Conservation (phyloP, 139 green algal species). For the Picochlorum sp. region DNA sequence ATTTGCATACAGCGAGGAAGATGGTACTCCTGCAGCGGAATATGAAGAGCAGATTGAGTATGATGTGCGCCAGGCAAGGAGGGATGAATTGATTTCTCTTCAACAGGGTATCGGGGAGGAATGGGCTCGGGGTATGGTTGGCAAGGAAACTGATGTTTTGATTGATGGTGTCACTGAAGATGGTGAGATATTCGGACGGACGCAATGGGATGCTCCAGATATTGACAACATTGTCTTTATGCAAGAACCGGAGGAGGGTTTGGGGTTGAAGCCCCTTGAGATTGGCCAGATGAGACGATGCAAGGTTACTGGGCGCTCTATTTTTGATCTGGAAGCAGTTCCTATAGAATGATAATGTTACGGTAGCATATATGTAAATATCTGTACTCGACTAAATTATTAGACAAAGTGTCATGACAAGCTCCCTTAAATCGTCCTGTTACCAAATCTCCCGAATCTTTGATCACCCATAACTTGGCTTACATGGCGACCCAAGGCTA, state of each 20-base stretch:
- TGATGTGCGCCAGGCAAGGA: conserved; percentile 45
- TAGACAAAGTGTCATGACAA: too few relatives aligned
- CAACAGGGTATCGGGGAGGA: conserved; percentile 62
- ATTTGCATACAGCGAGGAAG: conserved; percentile 80
- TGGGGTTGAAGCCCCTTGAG: conserved; percentile 16
- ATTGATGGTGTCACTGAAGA: conserved; percentile 66
- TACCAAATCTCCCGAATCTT: too few relatives aligned
- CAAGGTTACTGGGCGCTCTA: conserved; percentile 38
- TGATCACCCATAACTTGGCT: too few relatives aligned
- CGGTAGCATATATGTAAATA: neutral
- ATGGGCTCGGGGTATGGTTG: conserved; percentile 53
- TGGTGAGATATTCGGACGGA: conserved; percentile 61
- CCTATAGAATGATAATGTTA: conserved; percentile 34
- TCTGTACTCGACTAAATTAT: too few relatives aligned
- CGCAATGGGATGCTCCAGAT: conserved; percentile 50
- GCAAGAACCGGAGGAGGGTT: conserved; percentile 23
- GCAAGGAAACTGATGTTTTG: conserved; percentile 58
- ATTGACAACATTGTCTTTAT: conserved; percentile 78
- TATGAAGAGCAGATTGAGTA: conserved; percentile 39
- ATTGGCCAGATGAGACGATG: conserved; percentile 65
- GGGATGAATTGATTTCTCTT: conserved; percentile 67
- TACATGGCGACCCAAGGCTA: too few relatives aligned
- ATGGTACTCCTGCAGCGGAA: conserved; percentile 75
- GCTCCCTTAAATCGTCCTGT: too few relatives aligned
- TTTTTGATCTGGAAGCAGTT: conserved; percentile 73